phyloP scores from a whole-genome alignment of 176 grass and related monocot species.

The Tuctoria greenei region DNA sequence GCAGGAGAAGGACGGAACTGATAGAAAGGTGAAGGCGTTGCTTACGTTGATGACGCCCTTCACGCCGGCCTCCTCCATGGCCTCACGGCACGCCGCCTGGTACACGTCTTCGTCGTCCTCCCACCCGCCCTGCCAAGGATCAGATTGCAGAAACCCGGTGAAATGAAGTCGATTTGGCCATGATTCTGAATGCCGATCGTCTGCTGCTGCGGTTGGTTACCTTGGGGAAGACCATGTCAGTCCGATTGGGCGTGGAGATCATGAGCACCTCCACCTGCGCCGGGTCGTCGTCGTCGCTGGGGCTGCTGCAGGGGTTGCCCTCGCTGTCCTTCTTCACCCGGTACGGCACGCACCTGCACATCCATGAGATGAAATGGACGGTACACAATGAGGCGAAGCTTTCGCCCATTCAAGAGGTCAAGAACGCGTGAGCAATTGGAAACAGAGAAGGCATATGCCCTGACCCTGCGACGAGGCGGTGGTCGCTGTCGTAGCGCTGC shows the following conservation, averaged over 20 bases:
- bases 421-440: background rate
- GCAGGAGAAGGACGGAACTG: background rate
- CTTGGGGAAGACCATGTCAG: constrained; percentile 90
- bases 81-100: constrained; percentile 76
- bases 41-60: constrained; percentile 68
- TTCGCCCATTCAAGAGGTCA: too few relatives aligned
- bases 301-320: constrained; percentile 35
- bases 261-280: constrained; percentile 70
- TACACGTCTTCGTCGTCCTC: constrained; percentile 81
- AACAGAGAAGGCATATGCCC: background rate
- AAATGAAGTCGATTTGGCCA: background rate
- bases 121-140: constrained; percentile 68
- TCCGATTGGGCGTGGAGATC: constrained; percentile 70
- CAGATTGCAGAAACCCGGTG: background rate
- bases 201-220: constrained; percentile 14
- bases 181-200: background rate
- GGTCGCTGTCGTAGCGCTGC: constrained; percentile 69
- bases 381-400: too few relatives aligned
- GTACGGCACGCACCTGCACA: constrained; percentile 70
- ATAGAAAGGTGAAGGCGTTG: background rate
- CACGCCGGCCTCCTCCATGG: constrained; percentile 87
- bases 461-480: constrained; percentile 71
- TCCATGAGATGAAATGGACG: background rate
- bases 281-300: constrained; percentile 15
- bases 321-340: constrained; percentile 50